phyloP scores from a whole-genome alignment of 2,329 filamentous ascomycete genomes.

The Didymella glomerata region DNA sequence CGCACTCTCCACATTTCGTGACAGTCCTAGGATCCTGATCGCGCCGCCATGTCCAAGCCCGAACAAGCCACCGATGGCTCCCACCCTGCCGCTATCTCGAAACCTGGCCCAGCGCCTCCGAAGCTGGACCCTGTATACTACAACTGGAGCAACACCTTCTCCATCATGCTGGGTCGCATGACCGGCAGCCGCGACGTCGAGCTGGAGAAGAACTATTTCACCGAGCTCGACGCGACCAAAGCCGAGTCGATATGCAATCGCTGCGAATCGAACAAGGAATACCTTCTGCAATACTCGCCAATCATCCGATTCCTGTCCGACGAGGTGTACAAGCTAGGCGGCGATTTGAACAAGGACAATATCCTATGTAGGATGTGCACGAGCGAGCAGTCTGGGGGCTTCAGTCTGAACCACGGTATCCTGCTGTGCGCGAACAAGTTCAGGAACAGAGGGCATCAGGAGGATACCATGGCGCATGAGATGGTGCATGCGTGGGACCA shows the following conservation, averaged over 20 bases:
- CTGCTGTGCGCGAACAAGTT: constrained; percentile 93
- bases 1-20: not conserved
- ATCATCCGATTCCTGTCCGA: constrained; percentile 86
- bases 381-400: constrained; percentile 78
- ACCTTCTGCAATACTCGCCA: constrained; percentile 83
- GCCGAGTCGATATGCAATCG: constrained; percentile 80
- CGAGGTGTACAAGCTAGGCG: constrained; percentile 81
- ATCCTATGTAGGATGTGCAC: constrained; percentile 85
- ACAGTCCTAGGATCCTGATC: not conserved
- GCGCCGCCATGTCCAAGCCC: constrained; percentile 36
- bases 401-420: constrained; percentile 86
- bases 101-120: constrained; percentile 27
- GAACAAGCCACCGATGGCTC: constrained; percentile 42
- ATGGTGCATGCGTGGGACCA: constrained; percentile 99
- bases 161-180: constrained; percentile 73
- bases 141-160: constrained; percentile 85
- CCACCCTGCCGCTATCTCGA: constrained; percentile 32
- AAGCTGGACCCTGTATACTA: constrained; percentile 54
- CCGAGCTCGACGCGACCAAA: constrained; percentile 76
- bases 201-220: constrained; percentile 70
- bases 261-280: constrained; percentile 84
- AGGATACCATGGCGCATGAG: constrained; percentile 95
- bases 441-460: constrained; percentile 78
- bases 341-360: constrained; percentile 74
- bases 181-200: constrained; percentile 38